Evolutionary conservation across 106 monocot species (phyloP).

Genomic region (Hemerocallis citrina): DNA sequence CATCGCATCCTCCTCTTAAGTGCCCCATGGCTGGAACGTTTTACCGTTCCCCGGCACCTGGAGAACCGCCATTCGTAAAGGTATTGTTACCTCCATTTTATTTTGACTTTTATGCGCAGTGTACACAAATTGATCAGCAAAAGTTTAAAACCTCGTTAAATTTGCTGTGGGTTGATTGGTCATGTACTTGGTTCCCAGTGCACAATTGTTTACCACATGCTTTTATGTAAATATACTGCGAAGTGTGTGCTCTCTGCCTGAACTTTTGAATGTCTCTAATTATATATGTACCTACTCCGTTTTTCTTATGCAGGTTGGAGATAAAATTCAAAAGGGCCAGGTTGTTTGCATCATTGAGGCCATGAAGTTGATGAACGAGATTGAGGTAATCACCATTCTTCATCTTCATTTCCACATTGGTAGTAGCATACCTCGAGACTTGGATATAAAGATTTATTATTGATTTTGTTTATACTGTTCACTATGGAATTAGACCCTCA

Average conservation of each 20-base stretch:
- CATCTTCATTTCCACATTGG: background rate
- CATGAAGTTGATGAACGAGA: conserved; percentile 78
- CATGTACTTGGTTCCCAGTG: background rate
- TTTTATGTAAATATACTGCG: background rate
- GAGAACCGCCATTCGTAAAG: conserved; percentile 52
- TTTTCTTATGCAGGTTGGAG: conserved; percentile 42
- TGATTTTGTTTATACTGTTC: too few species aligned
- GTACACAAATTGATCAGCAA: background rate
- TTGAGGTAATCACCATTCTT: conserved; percentile 33
- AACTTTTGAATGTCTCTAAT: background rate
- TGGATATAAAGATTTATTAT: too few species aligned
- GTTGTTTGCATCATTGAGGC: conserved; percentile 71
- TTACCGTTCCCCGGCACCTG: conserved; percentile 51
- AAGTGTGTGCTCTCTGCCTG: background rate
- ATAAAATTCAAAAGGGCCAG: conserved; percentile 63
- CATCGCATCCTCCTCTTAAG: conserved; percentile 51
- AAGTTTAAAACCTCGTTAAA: background rate
- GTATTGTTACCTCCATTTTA: conserved; percentile 6
- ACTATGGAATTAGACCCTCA: too few species aligned
- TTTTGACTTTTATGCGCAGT: background rate
- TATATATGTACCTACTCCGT: background rate
- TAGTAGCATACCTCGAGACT: background rate
- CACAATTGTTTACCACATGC: background rate
- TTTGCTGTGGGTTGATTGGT: too few species aligned
- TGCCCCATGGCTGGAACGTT: conserved; percentile 71